These are phyloP conservation scores for Trametes cingulata DNA, from an alignment of 768 basidiomycete species.

Conservation along the genomic window DNA sequence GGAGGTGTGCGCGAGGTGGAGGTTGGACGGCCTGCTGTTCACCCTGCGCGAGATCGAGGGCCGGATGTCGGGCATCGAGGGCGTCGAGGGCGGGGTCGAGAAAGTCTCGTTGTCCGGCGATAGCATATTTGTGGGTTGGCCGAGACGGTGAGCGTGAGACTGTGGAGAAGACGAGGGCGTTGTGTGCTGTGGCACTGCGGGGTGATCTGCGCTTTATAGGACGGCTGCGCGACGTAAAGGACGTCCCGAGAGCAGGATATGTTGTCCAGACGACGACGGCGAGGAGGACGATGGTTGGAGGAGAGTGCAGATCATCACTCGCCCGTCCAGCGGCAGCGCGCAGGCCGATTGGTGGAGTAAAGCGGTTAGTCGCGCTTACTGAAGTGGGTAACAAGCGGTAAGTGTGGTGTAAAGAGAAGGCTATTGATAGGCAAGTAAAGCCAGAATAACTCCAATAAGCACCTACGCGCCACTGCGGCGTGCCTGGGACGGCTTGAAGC, in stretches of 20 bases:
- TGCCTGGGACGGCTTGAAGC: too few species aligned
- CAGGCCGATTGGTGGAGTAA: constrained; percentile 15
- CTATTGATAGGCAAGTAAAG: too few species aligned
- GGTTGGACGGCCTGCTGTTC: constrained; percentile 34
- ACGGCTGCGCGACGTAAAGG: too few species aligned
- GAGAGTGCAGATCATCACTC: neutral
- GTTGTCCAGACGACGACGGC: constrained; percentile 21
- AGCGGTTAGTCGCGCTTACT: neutral
- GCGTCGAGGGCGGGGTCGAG: constrained; percentile 46
- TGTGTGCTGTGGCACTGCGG: neutral
- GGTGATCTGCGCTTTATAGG: constrained; percentile 4
- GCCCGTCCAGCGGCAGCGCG: neutral
- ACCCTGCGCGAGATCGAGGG: constrained; percentile 42
- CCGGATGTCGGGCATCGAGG: constrained; percentile 32
- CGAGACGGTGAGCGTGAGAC: constrained; percentile 1
- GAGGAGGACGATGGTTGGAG: constrained; percentile 6
- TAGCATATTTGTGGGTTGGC: constrained; percentile 24
- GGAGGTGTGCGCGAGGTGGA: constrained; percentile 35
- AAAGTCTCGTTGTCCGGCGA: constrained; percentile 42
- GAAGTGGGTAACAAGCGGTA: neutral
- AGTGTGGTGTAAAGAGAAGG: too few species aligned
- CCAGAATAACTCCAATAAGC: too few species aligned
- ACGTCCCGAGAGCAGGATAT: constrained; percentile 1
- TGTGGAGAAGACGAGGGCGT: neutral
- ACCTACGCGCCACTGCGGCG: too few species aligned